Base-by-base conservation (phyloP, 441 rosid species). In the Gossypium davidsonii region DNA sequence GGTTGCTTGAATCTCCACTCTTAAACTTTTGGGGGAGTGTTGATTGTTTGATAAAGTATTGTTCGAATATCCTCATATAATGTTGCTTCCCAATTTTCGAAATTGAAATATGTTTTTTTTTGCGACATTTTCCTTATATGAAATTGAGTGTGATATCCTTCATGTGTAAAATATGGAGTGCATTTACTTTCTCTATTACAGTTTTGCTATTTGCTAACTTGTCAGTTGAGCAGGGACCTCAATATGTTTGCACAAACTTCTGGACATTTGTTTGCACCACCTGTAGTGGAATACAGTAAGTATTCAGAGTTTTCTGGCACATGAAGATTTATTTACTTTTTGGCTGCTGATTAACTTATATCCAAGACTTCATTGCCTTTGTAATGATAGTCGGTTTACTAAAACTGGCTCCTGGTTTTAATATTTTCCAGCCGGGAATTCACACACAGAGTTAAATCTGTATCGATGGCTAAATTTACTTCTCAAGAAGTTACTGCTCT, bases 211-310 rank as follows among this genome's bases (percentile, higher is more conserved):
- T 51, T 79, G 48, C 72, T 77, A 72, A 63, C 72, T 62, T 76
- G 72, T 77, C 76, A 48, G 34, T 39, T 75, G 60, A 75, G 69
- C 93, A 95, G 98, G 99, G 98, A 72, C 97, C 98, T 23, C 99
- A 95, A 73, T 95, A 95, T 86, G 99, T 93, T 76, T 95, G 98
- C 88, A 89, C 86, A 78, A 90, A 88, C 83, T 91, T 93, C 95
- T 90, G 91, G 94, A 93, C 95, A 49, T 91, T 95, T 71, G 87
- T 95, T 73, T 95, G 99, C 90, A 93, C 97, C 49, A 89, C 84
- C 58, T 95, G 99, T 77, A 83, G 99, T 85, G 98, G 99, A 76
- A 89, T 95, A 78, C 99, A 95, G 98, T 95, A 83, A 90, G 92
- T 86, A 11, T 71, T 42, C 34, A 53, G 6, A 73, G 4, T 26